Percentiles rank a stretch among this genome's conserved stretches.
Evolutionary conservation across 768 basidiomycete genomes (phyloP).

Genomic region (Auriscalpium vulgare): DNA sequence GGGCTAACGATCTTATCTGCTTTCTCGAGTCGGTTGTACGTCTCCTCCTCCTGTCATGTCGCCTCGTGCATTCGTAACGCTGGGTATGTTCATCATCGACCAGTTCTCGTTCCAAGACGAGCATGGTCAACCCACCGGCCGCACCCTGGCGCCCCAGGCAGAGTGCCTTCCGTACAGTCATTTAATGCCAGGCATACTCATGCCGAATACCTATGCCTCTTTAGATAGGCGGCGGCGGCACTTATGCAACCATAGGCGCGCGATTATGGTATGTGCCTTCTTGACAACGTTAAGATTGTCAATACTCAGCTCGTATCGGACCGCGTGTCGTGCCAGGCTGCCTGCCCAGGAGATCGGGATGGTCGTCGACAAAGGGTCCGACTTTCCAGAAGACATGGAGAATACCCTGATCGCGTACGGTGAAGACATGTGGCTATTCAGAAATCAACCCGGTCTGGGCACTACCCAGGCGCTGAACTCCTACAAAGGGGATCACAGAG

Average conservation of each 20-base stretch:
- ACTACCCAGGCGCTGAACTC: conserved; percentile 72
- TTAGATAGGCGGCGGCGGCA: conserved; percentile 87
- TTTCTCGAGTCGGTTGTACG: neutral
- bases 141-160: conserved; percentile 35
- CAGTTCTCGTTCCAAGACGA: conserved; percentile 58
- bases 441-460: conserved; percentile 42
- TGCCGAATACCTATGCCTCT: neutral
- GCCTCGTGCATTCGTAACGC: conserved; percentile 41
- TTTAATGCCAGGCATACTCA: neutral
- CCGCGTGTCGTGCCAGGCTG: conserved; percentile 39
- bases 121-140: conserved; percentile 43
- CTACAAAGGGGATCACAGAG: conserved; percentile 66
- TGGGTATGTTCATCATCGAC: conserved; percentile 91
- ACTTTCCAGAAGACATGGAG: conserved; percentile 61
- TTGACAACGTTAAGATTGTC: neutral
- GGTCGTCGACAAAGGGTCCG: conserved; percentile 75
- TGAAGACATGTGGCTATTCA: conserved; percentile 68
- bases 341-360: conserved; percentile 60
- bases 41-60: neutral
- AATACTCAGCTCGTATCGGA: too few relatives aligned
- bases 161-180: conserved; percentile 26
- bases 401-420: conserved; percentile 54
- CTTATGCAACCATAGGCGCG: conserved; percentile 72
- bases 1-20: neutral
- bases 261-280: conserved; percentile 56